Percentiles rank a stretch among this genome's conserved stretches.
These are phyloP conservation scores for Fusarium robinianum DNA, from an alignment of 2,329 filamentous ascomycete genomes.

Conservation along the genomic window DNA sequence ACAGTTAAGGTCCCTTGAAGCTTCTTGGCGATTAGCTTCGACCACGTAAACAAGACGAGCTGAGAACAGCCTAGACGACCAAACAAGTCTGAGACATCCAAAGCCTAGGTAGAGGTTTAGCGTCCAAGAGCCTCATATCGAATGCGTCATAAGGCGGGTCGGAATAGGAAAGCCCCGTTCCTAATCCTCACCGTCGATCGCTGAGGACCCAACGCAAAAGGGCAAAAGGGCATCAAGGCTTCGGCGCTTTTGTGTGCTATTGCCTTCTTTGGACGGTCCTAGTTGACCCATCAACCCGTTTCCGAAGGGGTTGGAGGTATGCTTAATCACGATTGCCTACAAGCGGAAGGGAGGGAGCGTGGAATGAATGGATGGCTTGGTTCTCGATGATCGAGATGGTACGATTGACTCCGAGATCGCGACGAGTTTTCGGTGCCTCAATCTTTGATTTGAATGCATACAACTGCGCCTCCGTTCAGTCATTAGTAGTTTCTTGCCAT, in stretches of 20 bases:
- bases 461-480: too few relatives aligned
- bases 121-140: conserved; percentile 5
- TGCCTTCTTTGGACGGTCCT: not conserved
- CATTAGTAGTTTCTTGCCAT: too few relatives aligned
- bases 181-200: conserved; percentile 28
- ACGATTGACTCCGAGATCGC: too few relatives aligned
- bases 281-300: not conserved
- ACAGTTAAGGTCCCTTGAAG: not conserved
- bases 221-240: too few relatives aligned
- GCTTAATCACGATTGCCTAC: too few relatives aligned
- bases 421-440: too few relatives aligned
- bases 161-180: conserved; percentile 17
- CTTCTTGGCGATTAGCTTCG: too few relatives aligned
- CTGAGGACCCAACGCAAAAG: not conserved
- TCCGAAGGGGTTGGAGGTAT: not conserved
- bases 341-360: not conserved
- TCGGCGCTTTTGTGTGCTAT: too few relatives aligned
- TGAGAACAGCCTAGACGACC: conserved; percentile 10
- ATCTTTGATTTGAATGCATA: too few relatives aligned
- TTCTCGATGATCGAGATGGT: too few relatives aligned
- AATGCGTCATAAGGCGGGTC: conserved; percentile 21
- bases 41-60: too few relatives aligned
- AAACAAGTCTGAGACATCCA: conserved; percentile 17
- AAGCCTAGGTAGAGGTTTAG: conserved; percentile 19
- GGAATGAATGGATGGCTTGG: too few relatives aligned